phyloP scores from a whole-genome alignment of 169 alveolate species.

The Eimeria sp. region DNA sequence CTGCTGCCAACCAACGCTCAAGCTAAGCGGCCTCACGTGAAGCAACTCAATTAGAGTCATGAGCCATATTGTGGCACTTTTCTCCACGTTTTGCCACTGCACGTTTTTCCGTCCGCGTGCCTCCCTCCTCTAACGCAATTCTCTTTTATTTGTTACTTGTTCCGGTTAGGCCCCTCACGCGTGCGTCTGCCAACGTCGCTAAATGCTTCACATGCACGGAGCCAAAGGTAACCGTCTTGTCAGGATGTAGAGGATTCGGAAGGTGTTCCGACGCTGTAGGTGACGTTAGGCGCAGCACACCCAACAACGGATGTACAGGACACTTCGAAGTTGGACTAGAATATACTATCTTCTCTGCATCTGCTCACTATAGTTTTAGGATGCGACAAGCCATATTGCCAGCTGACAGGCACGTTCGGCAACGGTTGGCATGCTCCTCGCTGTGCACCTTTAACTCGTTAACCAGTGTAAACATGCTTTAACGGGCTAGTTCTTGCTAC shows the following conservation, averaged over 20 bases:
- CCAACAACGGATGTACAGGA: no score
- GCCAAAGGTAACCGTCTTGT: not conserved
- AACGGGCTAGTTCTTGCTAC: no score
- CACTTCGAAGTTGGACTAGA: no score
- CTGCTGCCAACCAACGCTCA: constrained; percentile 10
- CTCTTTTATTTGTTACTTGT: not conserved
- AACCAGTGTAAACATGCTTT: no score
- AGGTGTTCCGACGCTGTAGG: not conserved
- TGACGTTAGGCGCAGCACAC: no score
- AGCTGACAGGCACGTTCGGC: no score
- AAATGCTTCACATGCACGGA: not conserved
- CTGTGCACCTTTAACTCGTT: no score
- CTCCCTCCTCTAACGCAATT: not conserved
- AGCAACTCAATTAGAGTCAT: not conserved
- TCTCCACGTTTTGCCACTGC: not conserved
- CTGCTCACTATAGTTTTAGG: no score
- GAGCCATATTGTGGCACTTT: not conserved
- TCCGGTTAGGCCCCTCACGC: not conserved
- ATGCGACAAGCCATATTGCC: no score
- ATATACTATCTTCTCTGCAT: no score
- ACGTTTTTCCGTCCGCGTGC: not conserved
- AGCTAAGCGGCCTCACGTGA: not conserved
- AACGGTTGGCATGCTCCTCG: no score
- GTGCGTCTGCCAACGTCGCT: not conserved
- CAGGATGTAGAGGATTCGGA: not conserved